Conservation (phyloP, 75 land plant genomes). For the Selaginella moellendorffii region DNA sequence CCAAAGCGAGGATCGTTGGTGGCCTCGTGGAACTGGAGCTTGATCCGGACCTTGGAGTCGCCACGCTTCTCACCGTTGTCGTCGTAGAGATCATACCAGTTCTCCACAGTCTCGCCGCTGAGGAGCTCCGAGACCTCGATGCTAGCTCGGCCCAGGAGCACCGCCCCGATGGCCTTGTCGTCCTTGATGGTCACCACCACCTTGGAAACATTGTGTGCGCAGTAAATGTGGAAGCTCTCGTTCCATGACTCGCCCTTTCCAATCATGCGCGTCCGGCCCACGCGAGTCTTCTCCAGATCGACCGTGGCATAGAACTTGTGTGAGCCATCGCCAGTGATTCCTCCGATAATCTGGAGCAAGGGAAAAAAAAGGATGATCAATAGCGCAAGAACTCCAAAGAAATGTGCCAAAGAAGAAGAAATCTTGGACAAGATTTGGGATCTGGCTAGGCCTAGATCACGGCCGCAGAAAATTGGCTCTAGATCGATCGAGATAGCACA, state of each 20-base stretch:
- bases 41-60: conserved; percentile 18
- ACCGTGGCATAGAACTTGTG: conserved; percentile 54
- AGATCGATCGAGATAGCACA: conserved; percentile 11
- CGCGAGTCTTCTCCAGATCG: conserved; percentile 62
- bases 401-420: no score
- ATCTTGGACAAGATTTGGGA: no score
- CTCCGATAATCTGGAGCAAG: not conserved
- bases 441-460: not conserved
- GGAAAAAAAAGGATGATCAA: no score
- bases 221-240: conserved; percentile 82
- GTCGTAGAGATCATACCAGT: conserved; percentile 36
- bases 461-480: not conserved
- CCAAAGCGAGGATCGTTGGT: conserved; percentile 8
- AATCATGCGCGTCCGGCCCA: conserved; percentile 57
- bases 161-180: conserved; percentile 55
- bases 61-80: conserved; percentile 29
- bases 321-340: conserved; percentile 34
- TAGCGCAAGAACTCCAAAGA: no score
- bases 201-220: conserved; percentile 48
- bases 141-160: conserved; percentile 64
- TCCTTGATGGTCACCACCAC: conserved; percentile 56
- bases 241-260: conserved; percentile 46
- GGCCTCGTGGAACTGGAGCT: conserved; percentile 20
- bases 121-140: conserved; percentile 47
- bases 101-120: conserved; percentile 45